A percentile compares a stretch with the other conserved stretches of the same genome.
phyloP scores from a whole-genome alignment of 176 grass and related monocot genomes.

The Avena atlantica region DNA sequence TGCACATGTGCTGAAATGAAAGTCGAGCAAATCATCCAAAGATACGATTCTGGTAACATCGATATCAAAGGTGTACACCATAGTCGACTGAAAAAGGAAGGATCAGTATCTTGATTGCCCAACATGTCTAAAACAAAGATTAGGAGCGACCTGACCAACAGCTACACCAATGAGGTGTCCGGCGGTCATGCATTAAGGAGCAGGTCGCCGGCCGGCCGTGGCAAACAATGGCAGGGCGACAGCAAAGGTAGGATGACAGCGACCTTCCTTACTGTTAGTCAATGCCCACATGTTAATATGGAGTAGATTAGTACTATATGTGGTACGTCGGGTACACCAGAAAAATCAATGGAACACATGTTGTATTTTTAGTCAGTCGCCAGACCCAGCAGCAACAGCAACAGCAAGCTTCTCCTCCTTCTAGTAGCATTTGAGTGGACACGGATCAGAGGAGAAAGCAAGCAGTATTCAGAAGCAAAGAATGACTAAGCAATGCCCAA shows the following conservation, averaged over 20 bases:
- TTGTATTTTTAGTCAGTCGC: slow-evolving; percentile 8
- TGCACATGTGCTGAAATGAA: slow-evolving; percentile 41
- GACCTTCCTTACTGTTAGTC: neutral
- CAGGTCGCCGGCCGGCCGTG: neutral
- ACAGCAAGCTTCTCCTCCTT: neutral
- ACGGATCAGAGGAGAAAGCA: neutral
- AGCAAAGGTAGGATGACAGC: slow-evolving; percentile 4
- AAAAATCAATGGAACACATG: slow-evolving; percentile 23
- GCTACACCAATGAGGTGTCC: neutral
- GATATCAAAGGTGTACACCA: slow-evolving; percentile 5
- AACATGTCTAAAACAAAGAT: slow-evolving; percentile 3
- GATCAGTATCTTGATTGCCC: neutral
- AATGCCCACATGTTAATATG: slow-evolving; percentile 14
- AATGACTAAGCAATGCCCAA: neutral
- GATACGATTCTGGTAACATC: neutral
- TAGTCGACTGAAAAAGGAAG: neutral
- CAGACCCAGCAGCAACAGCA: slow-evolving; percentile 1
- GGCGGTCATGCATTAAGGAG: neutral
- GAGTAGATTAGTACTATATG: neutral
- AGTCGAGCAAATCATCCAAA: slow-evolving; percentile 23
- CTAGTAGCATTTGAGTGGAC: slow-evolving; percentile 17
- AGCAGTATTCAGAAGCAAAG: neutral
- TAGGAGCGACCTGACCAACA: neutral
- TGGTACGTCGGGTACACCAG: neutral
- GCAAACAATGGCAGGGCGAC: slow-evolving; percentile 2